Evolutionary conservation across 2,329 filamentous ascomycete genomes (phyloP).

Genomic region (Pseudogymnoascus sp.): DNA sequence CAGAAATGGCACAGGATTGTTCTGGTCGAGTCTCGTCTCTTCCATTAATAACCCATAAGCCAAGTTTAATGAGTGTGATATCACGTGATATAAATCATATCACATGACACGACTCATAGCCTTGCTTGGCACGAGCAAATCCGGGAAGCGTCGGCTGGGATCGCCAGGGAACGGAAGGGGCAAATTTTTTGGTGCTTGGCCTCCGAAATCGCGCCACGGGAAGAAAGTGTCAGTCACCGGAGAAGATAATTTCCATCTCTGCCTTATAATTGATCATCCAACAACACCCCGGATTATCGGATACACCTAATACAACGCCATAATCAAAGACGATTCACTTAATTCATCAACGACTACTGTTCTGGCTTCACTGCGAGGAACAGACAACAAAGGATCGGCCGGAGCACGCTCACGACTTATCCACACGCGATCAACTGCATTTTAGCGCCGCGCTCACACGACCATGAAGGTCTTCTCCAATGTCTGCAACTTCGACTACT

Average conservation of each 20-base stretch:
- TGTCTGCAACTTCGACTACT: constrained; percentile 87
- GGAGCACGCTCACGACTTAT: neutral
- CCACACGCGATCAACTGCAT: constrained; percentile 7
- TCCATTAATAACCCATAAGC: neutral
- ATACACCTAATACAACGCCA: neutral
- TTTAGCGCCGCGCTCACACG: constrained; percentile 12
- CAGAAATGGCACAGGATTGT: neutral
- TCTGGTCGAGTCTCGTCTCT: neutral
- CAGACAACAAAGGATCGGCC: neutral
- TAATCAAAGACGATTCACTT: neutral
- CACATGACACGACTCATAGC: neutral
- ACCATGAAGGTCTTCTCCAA: constrained; percentile 95
- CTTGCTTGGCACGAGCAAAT: neutral
- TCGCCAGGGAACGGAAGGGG: neutral
- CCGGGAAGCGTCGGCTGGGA: neutral
- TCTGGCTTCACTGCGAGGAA: neutral
- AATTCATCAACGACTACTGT: neutral
- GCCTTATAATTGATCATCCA: neutral
- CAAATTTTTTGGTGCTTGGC: neutral
- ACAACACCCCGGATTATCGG: neutral
- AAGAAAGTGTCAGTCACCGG: neutral
- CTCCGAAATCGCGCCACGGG: neutral
- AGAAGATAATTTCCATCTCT: neutral
- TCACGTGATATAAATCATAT: neutral
- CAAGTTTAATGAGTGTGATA: neutral